These are phyloP conservation scores for Tuber borchii DNA, from an alignment of 495 filamentous ascomycete genomes.

Conservation along the genomic window DNA sequence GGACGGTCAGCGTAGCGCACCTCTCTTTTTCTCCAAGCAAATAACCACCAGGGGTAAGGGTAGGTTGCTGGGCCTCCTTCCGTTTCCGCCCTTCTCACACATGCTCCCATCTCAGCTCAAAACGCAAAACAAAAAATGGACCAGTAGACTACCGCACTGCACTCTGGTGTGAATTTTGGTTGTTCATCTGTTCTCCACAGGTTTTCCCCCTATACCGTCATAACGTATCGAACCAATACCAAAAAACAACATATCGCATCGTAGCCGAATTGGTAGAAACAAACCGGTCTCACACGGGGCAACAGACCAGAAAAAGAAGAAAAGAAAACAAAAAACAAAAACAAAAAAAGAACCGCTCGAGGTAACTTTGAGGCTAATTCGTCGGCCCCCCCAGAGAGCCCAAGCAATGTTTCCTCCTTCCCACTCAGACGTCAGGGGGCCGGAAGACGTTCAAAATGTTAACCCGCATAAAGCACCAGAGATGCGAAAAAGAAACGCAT, in stretches of 20 bases:
- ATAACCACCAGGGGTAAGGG: constrained; percentile 28
- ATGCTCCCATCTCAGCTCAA: constrained; percentile 22
- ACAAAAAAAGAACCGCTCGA: constrained; percentile 6
- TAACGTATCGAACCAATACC: background rate
- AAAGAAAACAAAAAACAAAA: constrained; percentile 10
- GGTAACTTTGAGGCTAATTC: constrained; percentile 22
- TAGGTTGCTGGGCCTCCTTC: constrained; percentile 21
- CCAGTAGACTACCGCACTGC: constrained; percentile 20
- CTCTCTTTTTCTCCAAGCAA: constrained; percentile 10
- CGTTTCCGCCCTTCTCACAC: constrained; percentile 26
- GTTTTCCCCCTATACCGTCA: background rate
- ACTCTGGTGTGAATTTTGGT: background rate
- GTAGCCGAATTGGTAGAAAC: constrained; percentile 27
- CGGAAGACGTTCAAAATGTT: constrained; percentile 6
- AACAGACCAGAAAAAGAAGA: constrained; percentile 8
- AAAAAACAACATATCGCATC: constrained; percentile 10
- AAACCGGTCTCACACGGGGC: constrained; percentile 19
- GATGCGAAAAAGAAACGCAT: background rate
- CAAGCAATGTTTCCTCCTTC: constrained; percentile 26
- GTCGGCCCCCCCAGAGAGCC: constrained; percentile 24
- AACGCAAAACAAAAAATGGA: constrained; percentile 10
- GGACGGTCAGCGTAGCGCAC: constrained; percentile 3
- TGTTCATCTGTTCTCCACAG: background rate
- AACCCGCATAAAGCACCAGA: background rate
- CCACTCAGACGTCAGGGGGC: constrained; percentile 26